Conservation (phyloP, 805 yeast species). For the Starmerella geochares region DNA sequence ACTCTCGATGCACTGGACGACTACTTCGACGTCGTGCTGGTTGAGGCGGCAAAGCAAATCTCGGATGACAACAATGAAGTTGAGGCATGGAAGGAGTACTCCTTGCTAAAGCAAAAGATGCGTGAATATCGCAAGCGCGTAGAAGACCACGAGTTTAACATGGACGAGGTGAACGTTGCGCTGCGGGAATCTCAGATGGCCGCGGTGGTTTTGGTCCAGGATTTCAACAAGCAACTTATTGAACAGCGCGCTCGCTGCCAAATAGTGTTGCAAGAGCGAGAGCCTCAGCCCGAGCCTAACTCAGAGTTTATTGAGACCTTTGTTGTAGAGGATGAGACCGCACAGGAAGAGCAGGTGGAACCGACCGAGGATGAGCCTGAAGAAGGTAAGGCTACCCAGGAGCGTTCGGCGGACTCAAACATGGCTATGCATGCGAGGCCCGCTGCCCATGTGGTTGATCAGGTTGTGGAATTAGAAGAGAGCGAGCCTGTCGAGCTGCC, state of each 20-base stretch:
- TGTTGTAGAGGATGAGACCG: not conserved
- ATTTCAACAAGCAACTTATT: constrained; percentile 20
- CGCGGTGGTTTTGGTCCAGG: constrained; percentile 24
- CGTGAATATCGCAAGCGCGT: constrained; percentile 18
- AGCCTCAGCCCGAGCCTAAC: not conserved
- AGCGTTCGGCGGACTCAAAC: too few species aligned
- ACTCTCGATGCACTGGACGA: constrained; percentile 28
- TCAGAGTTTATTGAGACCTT: not conserved
- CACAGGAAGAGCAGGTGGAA: too few species aligned
- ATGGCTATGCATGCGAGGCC: constrained; percentile 1
- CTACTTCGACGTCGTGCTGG: constrained; percentile 25
- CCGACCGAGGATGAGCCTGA: too few species aligned
- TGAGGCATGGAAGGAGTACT: constrained; percentile 22
- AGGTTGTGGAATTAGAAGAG: not conserved
- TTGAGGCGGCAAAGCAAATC: constrained; percentile 25
- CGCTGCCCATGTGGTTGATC: not conserved
- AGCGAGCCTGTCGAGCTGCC: constrained; percentile 1
- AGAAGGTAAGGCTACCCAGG: too few species aligned
- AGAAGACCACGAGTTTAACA: constrained; percentile 23
- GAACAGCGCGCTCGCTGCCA: constrained; percentile 24
- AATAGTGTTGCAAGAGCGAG: constrained; percentile 23
- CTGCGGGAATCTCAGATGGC: constrained; percentile 27
- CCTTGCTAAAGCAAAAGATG: constrained; percentile 22
- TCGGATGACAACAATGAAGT: constrained; percentile 24
- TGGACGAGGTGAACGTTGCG: constrained; percentile 23